Conservation (phyloP, 352 stramenopile species). For the Phytophthora brassicae region DNA sequence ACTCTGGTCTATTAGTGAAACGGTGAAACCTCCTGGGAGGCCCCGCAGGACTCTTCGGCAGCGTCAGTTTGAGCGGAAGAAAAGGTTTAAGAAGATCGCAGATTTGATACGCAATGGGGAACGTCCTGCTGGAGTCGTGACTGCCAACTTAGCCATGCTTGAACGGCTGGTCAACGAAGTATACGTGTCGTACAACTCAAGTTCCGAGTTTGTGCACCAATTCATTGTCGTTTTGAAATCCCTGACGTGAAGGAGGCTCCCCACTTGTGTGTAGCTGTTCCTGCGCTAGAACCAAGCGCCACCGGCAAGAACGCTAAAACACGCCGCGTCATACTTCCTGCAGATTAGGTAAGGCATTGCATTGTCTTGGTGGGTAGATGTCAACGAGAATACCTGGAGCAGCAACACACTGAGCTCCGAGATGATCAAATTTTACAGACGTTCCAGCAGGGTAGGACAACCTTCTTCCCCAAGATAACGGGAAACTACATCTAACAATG, state of each 20-base stretch:
- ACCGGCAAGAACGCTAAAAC: not conserved
- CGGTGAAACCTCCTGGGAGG: not conserved
- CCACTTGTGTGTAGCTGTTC: not conserved
- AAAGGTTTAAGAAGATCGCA: not conserved
- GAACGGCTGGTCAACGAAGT: not conserved
- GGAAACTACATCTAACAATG: not conserved
- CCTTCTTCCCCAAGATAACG: not conserved
- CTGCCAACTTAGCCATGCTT: not conserved
- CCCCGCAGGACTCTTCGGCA: not conserved
- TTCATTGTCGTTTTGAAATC: not conserved
- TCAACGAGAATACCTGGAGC: not conserved
- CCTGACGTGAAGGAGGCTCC: not conserved
- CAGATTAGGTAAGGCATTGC: not conserved
- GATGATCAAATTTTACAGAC: not conserved
- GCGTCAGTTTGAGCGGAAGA: not conserved
- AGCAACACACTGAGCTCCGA: not conserved
- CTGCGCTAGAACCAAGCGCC: not conserved
- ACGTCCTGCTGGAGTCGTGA: too few relatives aligned
- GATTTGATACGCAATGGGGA: not conserved
- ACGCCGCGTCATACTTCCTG: too few relatives aligned
- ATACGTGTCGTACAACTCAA: not conserved
- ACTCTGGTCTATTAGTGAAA: not conserved
- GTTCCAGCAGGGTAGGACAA: not conserved
- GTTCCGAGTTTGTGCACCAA: not conserved
- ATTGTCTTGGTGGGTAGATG: not conserved